Evolutionary conservation across 2,329 filamentous ascomycete genomes (phyloP).

Genomic region (Venturia effusa): DNA sequence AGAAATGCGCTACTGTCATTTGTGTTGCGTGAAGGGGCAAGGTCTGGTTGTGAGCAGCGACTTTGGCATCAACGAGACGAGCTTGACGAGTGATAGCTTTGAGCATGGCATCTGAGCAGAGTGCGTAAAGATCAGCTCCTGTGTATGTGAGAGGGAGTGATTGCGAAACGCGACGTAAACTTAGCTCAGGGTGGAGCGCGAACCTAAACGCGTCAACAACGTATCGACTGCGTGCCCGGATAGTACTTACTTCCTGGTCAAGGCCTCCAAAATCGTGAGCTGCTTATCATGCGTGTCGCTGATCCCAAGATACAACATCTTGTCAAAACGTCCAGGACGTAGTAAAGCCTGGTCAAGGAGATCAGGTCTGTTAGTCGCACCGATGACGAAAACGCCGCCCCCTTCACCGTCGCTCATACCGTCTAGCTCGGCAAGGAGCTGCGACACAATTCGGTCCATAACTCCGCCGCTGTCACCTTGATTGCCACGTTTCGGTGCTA

Average conservation of each 20-base stretch:
- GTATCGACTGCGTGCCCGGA: background rate
- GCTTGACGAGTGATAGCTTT: conserved; percentile 94
- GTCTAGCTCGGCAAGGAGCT: conserved; percentile 87
- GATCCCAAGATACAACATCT: conserved; percentile 95
- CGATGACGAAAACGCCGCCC: conserved; percentile 84
- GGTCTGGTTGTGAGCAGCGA: conserved; percentile 53
- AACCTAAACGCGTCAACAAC: conserved; percentile 46
- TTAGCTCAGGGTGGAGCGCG: conserved; percentile 67
- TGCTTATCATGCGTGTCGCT: conserved; percentile 97
- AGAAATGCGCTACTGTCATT: conserved; percentile 85
- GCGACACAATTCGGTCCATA: conserved; percentile 95
- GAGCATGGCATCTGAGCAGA: conserved; percentile 97
- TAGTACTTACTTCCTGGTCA: conserved; percentile 77
- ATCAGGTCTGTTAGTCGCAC: conserved; percentile 90
- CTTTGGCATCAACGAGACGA: conserved; percentile 69
- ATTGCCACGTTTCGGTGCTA: conserved; percentile 92
- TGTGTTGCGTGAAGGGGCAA: conserved; percentile 18
- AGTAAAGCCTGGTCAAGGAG: conserved; percentile 82
- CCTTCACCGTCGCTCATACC: conserved; percentile 94
- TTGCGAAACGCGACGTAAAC: conserved; percentile 62
- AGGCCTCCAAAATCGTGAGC: conserved; percentile 80
- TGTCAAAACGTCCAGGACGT: conserved; percentile 87
- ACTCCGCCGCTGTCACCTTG: conserved; percentile 95
- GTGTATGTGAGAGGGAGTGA: conserved; percentile 90
- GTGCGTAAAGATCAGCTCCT: conserved; percentile 90